These are phyloP conservation scores for Amylostereum areolatum DNA, from an alignment of 1,284 basidiomycete genomes.

Conservation along the genomic window DNA sequence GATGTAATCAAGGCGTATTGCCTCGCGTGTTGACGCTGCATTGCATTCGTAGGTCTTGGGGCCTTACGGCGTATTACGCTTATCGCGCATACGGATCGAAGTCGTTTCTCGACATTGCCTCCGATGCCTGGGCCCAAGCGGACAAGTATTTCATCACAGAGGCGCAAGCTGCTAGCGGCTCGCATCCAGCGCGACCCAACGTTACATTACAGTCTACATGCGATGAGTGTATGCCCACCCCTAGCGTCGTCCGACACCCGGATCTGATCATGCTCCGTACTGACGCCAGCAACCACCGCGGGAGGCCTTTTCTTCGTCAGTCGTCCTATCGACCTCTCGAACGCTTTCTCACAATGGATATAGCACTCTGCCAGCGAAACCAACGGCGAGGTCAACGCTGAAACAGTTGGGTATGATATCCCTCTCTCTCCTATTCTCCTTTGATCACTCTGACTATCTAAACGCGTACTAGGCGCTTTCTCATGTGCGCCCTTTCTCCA, in stretches of 20 bases:
- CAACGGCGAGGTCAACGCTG: background rate
- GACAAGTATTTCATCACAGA: background rate
- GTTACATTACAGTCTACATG: too few species aligned
- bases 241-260: too few species aligned
- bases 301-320: too few species aligned
- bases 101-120: background rate
- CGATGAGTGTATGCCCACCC: too few species aligned
- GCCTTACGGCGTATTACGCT: background rate
- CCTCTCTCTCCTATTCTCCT: background rate
- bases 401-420: background rate
- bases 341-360: too few species aligned
- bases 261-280: too few species aligned
- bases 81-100: background rate
- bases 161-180: too few species aligned
- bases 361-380: background rate
- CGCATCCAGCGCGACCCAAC: too few species aligned
- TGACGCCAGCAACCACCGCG: too few species aligned
- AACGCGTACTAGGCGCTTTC: background rate
- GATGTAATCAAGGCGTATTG: too few species aligned
- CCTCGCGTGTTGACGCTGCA: too few species aligned
- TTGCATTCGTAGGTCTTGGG: background rate
- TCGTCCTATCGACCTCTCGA: too few species aligned
- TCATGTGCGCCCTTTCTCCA: background rate
- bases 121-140: background rate
- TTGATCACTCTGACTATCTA: background rate